These are phyloP conservation scores for Metarhizium humberi DNA, from an alignment of 2,329 filamentous ascomycete genomes.

Conservation along the genomic window DNA sequence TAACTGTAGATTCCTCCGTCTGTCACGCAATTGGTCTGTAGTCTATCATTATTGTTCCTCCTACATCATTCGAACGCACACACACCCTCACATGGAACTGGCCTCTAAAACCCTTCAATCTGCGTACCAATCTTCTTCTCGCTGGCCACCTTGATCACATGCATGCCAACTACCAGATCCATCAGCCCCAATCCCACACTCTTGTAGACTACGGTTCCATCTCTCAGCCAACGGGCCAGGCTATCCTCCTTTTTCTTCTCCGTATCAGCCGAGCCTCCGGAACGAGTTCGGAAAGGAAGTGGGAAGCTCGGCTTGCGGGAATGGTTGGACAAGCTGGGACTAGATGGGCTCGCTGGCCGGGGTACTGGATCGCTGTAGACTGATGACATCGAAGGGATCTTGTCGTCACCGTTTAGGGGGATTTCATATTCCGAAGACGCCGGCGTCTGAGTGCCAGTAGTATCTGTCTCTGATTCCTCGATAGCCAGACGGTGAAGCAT, in stretches of 20 bases:
- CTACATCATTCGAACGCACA: too few relatives aligned
- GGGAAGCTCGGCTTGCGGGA: slow-evolving; percentile 23
- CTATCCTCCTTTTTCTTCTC: slow-evolving; percentile 39
- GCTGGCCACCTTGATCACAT: slow-evolving; percentile 46
- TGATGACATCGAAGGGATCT: slow-evolving; percentile 30
- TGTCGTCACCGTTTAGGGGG: slow-evolving; percentile 22
- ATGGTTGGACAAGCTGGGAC: slow-evolving; percentile 17
- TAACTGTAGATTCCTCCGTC: not conserved
- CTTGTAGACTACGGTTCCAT: slow-evolving; percentile 60
- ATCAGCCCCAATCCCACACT: slow-evolving; percentile 58
- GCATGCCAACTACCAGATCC: slow-evolving; percentile 54
- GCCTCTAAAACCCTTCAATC: slow-evolving; percentile 25
- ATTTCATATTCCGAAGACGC: slow-evolving; percentile 7
- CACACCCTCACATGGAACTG: not conserved
- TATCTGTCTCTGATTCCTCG: slow-evolving; percentile 29
- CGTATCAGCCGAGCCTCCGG: slow-evolving; percentile 19
- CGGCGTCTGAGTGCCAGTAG: slow-evolving; percentile 18
- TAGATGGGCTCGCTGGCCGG: slow-evolving; percentile 21
- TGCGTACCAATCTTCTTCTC: slow-evolving; percentile 44
- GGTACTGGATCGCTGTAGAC: slow-evolving; percentile 23
- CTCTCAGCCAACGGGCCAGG: slow-evolving; percentile 45
- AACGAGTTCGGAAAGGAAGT: slow-evolving; percentile 20
- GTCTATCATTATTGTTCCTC: too few relatives aligned
- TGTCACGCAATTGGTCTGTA: too few relatives aligned
- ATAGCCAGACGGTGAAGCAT: slow-evolving; percentile 42